Evolutionary conservation across 345 rosid species (phyloP), one percentile per base, ranked within the genome.

Genomic region (Ceriops tagal): DNA sequence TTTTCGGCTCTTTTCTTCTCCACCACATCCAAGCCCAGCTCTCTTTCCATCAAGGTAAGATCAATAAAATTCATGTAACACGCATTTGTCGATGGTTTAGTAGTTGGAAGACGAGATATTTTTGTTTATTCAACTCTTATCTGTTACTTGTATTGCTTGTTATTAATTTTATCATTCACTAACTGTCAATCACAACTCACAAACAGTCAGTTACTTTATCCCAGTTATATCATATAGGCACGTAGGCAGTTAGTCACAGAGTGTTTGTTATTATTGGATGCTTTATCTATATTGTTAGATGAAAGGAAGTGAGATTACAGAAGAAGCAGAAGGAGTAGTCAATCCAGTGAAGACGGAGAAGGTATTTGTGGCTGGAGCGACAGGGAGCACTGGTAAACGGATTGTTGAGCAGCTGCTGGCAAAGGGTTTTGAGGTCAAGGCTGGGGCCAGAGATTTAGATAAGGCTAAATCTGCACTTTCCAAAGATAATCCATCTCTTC

Each of bases 351-450:
- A 56, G 46, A 77, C 67, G 79, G 85, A 84, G 85, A 93, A 81
- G 49, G 80, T 90, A 13, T 89, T 93, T 69, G 98, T 93, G 35
- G 98, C 96, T 3, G 98, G 98, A 72, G 98, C 98, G 0, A 84
- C 96, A 1, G 97, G 98, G 7, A 83, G 82, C 68, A 88, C 92
- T 1, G 97, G 97, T 31, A 91, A 93, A 71, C 81, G 96, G 69
- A 82, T 93, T 22, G 91, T 93, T 5, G 89, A 88, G 57, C 97
- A 87, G 86, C 78, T 93, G 34, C 83, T 93, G 56, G 85, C 93
- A 0, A 87, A 80, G 82, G 98, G 97, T 69, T 93, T 89, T 60
- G 73, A 82, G 8, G 97, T 93, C 65, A 91, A 87, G 80, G 96
- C 97, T 6, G 96, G 93, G 30, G 97, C 89, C 71, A 89, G 92